A percentile compares a stretch with the other conserved stretches of the same genome.
Evolutionary conservation across 495 filamentous ascomycete species (phyloP).

Genomic region (Penicillium desertorum): DNA sequence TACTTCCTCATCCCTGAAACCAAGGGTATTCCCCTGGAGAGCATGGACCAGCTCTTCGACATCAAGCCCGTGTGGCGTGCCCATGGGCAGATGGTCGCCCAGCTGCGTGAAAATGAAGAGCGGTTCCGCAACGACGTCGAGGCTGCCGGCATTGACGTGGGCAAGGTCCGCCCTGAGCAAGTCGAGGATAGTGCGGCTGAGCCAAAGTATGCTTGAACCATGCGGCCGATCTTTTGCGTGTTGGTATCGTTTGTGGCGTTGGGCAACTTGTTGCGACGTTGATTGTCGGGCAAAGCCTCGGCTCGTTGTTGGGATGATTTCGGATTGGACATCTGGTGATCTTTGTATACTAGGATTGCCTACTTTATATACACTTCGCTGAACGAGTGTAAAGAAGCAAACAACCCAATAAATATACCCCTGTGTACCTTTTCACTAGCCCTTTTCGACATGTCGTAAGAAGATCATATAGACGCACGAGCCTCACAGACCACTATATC

Average conservation of each 20-base stretch:
- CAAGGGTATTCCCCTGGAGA: conserved; percentile 54
- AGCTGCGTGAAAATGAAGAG: conserved; percentile 50
- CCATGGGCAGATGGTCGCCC: conserved; percentile 48
- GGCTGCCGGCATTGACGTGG: conserved; percentile 29
- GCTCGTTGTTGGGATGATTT: neutral
- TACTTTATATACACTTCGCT: conserved; percentile 3
- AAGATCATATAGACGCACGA: neutral
- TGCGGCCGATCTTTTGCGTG: neutral
- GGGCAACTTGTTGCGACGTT: neutral
- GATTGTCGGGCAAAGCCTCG: neutral
- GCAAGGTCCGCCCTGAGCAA: conserved; percentile 23
- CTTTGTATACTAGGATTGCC: neutral
- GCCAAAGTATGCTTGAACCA: conserved; percentile 20
- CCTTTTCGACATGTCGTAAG: neutral
- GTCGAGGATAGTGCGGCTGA: conserved; percentile 20
- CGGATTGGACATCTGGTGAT: neutral
- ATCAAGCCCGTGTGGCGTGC: conserved; percentile 55
- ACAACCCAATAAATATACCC: conserved; percentile 6
- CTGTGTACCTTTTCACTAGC: neutral
- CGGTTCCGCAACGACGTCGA: conserved; percentile 53
- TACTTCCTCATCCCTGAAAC: conserved; percentile 70
- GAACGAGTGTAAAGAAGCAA: conserved; percentile 3
- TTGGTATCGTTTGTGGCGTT: neutral
- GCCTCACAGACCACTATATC: neutral
- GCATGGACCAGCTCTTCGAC: conserved; percentile 58